Conservation (phyloP, 2,329 filamentous ascomycete species). For the Pseudogymnoascus sp. region DNA sequence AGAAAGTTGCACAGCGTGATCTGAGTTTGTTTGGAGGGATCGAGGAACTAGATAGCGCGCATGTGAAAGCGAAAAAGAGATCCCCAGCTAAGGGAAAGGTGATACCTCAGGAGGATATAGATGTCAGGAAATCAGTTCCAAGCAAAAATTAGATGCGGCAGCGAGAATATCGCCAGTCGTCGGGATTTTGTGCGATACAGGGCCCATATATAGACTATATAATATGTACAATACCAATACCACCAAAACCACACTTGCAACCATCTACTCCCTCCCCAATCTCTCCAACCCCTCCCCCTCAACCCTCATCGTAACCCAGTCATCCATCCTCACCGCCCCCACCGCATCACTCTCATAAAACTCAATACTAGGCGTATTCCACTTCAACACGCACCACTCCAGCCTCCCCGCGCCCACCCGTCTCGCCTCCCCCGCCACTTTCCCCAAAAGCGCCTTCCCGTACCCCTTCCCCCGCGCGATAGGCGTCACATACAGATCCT, state of each 20-base stretch:
- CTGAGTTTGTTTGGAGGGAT: constrained; percentile 44
- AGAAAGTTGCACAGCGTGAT: constrained; percentile 25
- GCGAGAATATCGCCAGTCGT: background rate
- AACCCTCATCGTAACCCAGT: constrained; percentile 71
- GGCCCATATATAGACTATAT: background rate
- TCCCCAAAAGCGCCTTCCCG: constrained; percentile 66
- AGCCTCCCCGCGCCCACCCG: constrained; percentile 66
- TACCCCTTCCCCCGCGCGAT: constrained; percentile 69
- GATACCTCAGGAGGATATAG: background rate
- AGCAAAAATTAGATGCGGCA: background rate
- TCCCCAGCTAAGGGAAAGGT: background rate
- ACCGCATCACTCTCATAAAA: constrained; percentile 63
- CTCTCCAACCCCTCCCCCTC: constrained; percentile 58
- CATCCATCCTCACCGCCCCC: constrained; percentile 59
- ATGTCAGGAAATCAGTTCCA: background rate
- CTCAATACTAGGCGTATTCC: constrained; percentile 83
- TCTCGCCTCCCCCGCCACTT: constrained; percentile 72
- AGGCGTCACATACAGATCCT: constrained; percentile 80
- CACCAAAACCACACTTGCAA: constrained; percentile 30
- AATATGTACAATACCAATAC: constrained; percentile 11
- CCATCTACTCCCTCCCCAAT: constrained; percentile 35
- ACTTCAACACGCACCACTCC: constrained; percentile 88
- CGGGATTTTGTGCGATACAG: background rate
- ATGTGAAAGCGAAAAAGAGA: background rate
- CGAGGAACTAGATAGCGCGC: constrained; percentile 17